Evolutionary conservation across 768 basidiomycete species (phyloP), one percentile per base, ranked within the genome.

Genomic region (Lactarius quietus): DNA sequence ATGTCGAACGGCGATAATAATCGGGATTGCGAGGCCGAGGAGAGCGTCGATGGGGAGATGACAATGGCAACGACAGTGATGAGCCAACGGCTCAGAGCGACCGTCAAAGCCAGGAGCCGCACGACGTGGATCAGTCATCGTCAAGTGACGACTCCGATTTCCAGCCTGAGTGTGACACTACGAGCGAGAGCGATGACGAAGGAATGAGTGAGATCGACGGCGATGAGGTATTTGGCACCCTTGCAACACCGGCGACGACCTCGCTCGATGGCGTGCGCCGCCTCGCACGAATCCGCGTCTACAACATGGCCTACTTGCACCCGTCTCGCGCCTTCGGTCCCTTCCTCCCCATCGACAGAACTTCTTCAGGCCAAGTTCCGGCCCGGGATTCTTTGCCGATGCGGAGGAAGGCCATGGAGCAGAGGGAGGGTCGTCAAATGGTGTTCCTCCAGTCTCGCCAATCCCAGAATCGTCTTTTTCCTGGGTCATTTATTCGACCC

Each of bases 261-360:
- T 23, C 61, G 6, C 43, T 18, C 29, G 61, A 59, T 26, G 52
- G 23, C 72, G 74, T 74, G 6, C 76, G 78, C 26, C 69, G 73
- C 39, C 59, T 73, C 9, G 78, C 79, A 1, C 71, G 78, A 18
- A 67, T 70, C n/a, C 74, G 71, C 17, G 76, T 77, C 0, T 80
- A 79, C 59, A 73, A 78, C 57, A 74, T 78, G 56, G 68, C 74
- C 12, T 79, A 78, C 38, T 70, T 78, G 23, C 68, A 63, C 35
- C 60, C 68, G 1, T 73, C 76, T 26, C 74, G 77, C 20, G 71
- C 67, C 29, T 80, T 74, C 72, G 78, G 78, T 0, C 79, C 79
- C 1, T 78, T 75, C 68, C 72, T 78, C 15, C 76, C 75, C 6
- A 54, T 39, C 39, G 39, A 65, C 55, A 15, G 6, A n/a, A n/a